phyloP scores from a whole-genome alignment of 1,139 yeast genomes.

The Wickerhamomyces sp. region DNA sequence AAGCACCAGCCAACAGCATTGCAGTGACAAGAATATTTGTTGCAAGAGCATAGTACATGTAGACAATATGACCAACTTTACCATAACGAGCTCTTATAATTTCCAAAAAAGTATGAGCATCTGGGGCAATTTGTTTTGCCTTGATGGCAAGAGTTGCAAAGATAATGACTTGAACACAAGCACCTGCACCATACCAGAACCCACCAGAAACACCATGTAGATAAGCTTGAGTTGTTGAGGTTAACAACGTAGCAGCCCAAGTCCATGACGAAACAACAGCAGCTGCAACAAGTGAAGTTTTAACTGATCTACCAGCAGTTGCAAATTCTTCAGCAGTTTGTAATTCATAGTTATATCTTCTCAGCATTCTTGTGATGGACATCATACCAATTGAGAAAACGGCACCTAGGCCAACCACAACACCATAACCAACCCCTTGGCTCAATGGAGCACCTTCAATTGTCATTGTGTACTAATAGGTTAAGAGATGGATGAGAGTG shows the following conservation, averaged over 20 bases:
- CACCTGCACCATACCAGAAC: constrained; percentile 73
- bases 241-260: constrained; percentile 84
- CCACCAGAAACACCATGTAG: constrained; percentile 75
- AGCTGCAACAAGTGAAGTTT: constrained; percentile 74
- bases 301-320: constrained; percentile 82
- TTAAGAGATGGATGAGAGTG: too few species aligned
- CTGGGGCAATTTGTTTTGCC: constrained; percentile 67
- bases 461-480: too few species aligned
- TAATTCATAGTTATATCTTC: constrained; percentile 72
- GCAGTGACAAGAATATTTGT: constrained; percentile 85
- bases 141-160: constrained; percentile 74
- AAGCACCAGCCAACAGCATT: constrained; percentile 82
- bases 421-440: constrained; percentile 75
- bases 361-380: constrained; percentile 59
- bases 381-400: constrained; percentile 80
- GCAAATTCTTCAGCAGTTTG: constrained; percentile 88
- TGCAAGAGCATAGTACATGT: constrained; percentile 74
- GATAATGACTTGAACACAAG: constrained; percentile 58
- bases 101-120: constrained; percentile 73
- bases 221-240: constrained; percentile 74
- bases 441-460: constrained; percentile 16
- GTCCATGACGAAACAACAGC: constrained; percentile 94
- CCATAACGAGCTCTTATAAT: constrained; percentile 68
- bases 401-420: constrained; percentile 82
- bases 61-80: constrained; percentile 59